Conservation (phyloP, 108 stramenopile genomes). For the Nannochloropsis granulata region DNA sequence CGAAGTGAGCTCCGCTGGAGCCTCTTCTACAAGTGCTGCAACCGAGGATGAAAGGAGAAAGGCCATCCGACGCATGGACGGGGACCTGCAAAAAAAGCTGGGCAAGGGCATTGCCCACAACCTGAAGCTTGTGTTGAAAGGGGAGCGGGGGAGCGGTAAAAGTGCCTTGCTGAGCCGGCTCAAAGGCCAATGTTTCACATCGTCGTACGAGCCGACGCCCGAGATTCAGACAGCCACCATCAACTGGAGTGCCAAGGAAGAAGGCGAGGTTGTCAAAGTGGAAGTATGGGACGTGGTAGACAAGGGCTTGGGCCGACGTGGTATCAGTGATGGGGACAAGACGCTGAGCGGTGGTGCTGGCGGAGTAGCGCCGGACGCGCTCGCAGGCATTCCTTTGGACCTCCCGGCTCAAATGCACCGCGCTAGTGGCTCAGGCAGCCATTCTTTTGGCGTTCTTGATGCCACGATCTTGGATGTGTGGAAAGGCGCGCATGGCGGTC, state of each 20-base stretch:
- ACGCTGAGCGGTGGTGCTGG: background rate
- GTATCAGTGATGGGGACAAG: background rate
- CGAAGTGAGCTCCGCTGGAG: background rate
- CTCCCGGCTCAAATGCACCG: constrained; percentile 4
- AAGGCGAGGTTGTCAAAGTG: constrained; percentile 27
- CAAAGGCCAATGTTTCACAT: constrained; percentile 17
- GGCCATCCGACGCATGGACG: background rate
- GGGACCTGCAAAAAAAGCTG: background rate
- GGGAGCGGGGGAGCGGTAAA: constrained; percentile 22
- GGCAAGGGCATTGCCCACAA: constrained; percentile 22
- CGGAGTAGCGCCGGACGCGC: constrained; percentile 1
- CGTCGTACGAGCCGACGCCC: constrained; percentile 25
- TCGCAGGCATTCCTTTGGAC: constrained; percentile 11
- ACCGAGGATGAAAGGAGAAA: background rate
- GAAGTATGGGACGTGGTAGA: constrained; percentile 37
- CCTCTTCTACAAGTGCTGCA: background rate
- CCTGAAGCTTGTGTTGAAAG: constrained; percentile 21
- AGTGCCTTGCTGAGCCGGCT: constrained; percentile 20
- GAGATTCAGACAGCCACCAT: constrained; percentile 31
- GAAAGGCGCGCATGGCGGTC: constrained; percentile 14
- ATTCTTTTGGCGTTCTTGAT: constrained; percentile 15
- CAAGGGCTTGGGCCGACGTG: constrained; percentile 8
- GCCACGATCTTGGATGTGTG: constrained; percentile 25
- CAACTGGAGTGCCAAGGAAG: constrained; percentile 19
- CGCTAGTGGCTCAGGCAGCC: background rate